A percentile compares a stretch with the other conserved stretches of the same genome.
phyloP scores from a whole-genome alignment of 257 asterid genomes.

The Solanum medicagineum region DNA sequence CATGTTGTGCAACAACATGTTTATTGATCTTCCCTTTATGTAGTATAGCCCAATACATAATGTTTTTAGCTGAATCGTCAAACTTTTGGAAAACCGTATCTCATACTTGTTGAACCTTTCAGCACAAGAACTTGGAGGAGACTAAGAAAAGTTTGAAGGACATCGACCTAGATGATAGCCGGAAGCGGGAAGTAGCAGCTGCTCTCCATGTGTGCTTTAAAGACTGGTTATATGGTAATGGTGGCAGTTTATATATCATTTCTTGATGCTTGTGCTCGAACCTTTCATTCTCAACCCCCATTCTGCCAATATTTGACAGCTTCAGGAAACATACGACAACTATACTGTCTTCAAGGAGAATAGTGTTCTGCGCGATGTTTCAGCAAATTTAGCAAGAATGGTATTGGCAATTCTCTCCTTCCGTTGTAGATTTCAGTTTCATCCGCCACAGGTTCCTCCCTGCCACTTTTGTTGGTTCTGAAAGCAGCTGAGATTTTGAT shows the following conservation, averaged over 20 bases:
- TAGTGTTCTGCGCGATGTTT: not conserved
- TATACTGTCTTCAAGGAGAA: conserved; percentile 83
- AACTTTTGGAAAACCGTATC: not conserved
- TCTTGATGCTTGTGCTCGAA: not conserved
- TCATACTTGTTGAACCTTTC: conserved; percentile 15
- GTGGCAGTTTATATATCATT: not conserved
- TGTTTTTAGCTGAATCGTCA: not conserved
- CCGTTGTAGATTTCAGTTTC: not conserved
- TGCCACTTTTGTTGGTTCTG: conserved; percentile 1
- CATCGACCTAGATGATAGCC: conserved; percentile 71
- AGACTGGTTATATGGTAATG: conserved; percentile 92
- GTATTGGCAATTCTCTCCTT: not conserved
- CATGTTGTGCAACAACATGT: not conserved
- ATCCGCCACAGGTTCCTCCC: not conserved
- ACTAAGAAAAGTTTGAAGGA: conserved; percentile 67
- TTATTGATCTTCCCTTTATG: not conserved
- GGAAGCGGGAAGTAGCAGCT: conserved; percentile 74
- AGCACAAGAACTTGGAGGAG: conserved; percentile 65
- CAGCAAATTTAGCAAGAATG: not conserved
- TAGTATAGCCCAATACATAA: not conserved
- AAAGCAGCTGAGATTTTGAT: conserved; percentile 3
- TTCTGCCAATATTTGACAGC: conserved; percentile 34
- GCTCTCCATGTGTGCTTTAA: conserved; percentile 81
- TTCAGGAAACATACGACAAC: conserved; percentile 91
- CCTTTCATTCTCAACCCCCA: not conserved